A percentile compares a stretch with the other conserved stretches of the same genome.
These are phyloP conservation scores for Vicia villosa DNA, from an alignment of 306 rosid genomes.

Conservation along the genomic window DNA sequence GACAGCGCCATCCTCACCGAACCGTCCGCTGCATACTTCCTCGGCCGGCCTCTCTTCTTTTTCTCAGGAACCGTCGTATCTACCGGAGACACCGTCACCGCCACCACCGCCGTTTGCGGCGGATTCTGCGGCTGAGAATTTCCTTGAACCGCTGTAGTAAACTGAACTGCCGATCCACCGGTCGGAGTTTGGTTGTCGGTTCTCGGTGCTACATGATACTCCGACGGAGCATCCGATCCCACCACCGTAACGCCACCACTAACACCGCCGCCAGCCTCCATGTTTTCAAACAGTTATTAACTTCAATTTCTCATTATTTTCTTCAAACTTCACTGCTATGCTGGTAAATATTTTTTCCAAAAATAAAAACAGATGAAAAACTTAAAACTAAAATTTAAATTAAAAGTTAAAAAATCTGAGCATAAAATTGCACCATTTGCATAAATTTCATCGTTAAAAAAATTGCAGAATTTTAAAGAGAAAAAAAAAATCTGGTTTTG, in stretches of 20 bases:
- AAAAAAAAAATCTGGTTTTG: constrained; percentile 38
- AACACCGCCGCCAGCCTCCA: constrained; percentile 87
- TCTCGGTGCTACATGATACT: constrained; percentile 90
- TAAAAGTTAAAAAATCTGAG: constrained; percentile 30
- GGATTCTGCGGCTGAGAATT: constrained; percentile 14
- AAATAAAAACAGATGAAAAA: constrained; percentile 7
- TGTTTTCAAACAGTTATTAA: constrained; percentile 44
- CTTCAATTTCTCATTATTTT: constrained; percentile 9
- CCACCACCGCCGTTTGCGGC: constrained; percentile 35
- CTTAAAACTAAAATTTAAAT: constrained; percentile 26
- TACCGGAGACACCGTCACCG: constrained; percentile 16
- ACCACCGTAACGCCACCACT: constrained; percentile 93
- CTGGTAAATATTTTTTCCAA: background rate
- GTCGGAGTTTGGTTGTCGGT: constrained; percentile 55
- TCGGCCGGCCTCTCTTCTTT: constrained; percentile 96
- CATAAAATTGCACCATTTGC: constrained; percentile 32
- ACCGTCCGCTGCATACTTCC: constrained; percentile 93
- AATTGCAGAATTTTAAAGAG: constrained; percentile 25
- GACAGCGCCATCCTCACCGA: constrained; percentile 76
- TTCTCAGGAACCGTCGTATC: constrained; percentile 48
- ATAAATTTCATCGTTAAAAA: constrained; percentile 20
- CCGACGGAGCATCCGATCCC: constrained; percentile 97
- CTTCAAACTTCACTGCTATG: constrained; percentile 31
- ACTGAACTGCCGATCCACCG: constrained; percentile 54
- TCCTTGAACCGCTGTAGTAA: constrained; percentile 32